phyloP scores from a whole-genome alignment of 257 asterid genomes.

The Nicotiana sylvestris region DNA sequence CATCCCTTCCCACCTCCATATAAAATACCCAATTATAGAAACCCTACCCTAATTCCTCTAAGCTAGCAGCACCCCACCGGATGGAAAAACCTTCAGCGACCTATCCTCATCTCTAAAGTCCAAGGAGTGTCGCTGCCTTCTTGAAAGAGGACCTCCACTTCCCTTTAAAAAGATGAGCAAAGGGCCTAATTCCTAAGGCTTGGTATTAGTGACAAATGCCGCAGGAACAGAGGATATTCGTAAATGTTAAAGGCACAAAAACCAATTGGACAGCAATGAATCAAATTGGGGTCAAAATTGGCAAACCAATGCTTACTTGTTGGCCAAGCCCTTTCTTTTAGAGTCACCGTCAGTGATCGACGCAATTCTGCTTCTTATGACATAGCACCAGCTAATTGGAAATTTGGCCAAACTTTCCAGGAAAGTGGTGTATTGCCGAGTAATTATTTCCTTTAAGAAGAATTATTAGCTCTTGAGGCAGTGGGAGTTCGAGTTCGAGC shows the following conservation, averaged over 20 bases:
- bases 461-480: too few species aligned
- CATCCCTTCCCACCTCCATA: too few species aligned
- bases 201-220: slow-evolving; percentile 57
- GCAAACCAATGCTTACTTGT: slow-evolving; percentile 50
- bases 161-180: too few species aligned
- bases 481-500: too few species aligned
- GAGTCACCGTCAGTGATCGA: slow-evolving; percentile 62
- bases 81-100: too few species aligned
- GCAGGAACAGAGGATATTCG: slow-evolving; percentile 73
- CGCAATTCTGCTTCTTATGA: slow-evolving; percentile 63
- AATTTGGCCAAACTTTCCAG: slow-evolving; percentile 72
- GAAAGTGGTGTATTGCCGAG: neutral
- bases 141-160: too few species aligned
- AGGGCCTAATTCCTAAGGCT: neutral
- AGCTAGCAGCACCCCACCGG: too few species aligned
- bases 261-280: slow-evolving; percentile 64
- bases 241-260: slow-evolving; percentile 50
- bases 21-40: too few species aligned
- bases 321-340: slow-evolving; percentile 70
- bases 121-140: too few species aligned
- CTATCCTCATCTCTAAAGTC: too few species aligned
- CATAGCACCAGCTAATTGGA: slow-evolving; percentile 77
- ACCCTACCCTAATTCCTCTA: too few species aligned
- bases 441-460: too few species aligned
- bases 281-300: slow-evolving; percentile 86